Conservation (phyloP, 768 basidiomycete species). For the Boletus vinaceobasis region DNA sequence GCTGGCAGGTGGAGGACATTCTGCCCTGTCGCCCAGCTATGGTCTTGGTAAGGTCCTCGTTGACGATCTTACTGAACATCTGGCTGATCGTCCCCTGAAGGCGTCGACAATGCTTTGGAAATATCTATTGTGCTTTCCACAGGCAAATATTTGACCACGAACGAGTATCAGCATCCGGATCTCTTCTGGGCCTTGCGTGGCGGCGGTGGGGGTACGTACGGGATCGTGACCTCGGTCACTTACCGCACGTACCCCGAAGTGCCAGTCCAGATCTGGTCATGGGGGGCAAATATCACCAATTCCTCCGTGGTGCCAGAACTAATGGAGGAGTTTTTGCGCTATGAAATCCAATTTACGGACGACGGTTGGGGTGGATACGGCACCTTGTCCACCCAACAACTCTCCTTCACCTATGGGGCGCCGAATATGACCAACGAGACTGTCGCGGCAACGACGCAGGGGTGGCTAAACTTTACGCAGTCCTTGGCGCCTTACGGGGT, state of each 20-base stretch:
- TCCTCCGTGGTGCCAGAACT: constrained; percentile 26
- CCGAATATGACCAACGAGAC: constrained; percentile 36
- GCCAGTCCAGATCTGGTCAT: constrained; percentile 30
- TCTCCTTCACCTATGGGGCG: constrained; percentile 3
- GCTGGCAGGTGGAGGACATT: constrained; percentile 47
- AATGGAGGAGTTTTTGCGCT: constrained; percentile 33
- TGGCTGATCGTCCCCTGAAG: constrained; percentile 17
- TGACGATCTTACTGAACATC: background rate
- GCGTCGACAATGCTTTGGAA: constrained; percentile 47
- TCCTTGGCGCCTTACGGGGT: constrained; percentile 9
- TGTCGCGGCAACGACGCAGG: constrained; percentile 31
- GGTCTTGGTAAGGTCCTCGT: constrained; percentile 37
- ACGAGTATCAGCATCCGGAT: constrained; percentile 39
- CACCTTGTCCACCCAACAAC: background rate
- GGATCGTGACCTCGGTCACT: constrained; percentile 44
- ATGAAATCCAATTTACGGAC: constrained; percentile 37
- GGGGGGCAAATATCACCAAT: constrained; percentile 32
- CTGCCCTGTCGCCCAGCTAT: constrained; percentile 35
- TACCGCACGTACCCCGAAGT: constrained; percentile 40
- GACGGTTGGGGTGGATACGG: constrained; percentile 45
- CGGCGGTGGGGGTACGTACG: constrained; percentile 47
- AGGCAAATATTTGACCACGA: constrained; percentile 39
- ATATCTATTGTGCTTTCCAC: constrained; percentile 43
- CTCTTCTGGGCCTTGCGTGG: constrained; percentile 56
- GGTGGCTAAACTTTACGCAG: constrained; percentile 28